Base-by-base conservation (phyloP, 176 grass and related monocot species). In the Oryza rufipogon region DNA sequence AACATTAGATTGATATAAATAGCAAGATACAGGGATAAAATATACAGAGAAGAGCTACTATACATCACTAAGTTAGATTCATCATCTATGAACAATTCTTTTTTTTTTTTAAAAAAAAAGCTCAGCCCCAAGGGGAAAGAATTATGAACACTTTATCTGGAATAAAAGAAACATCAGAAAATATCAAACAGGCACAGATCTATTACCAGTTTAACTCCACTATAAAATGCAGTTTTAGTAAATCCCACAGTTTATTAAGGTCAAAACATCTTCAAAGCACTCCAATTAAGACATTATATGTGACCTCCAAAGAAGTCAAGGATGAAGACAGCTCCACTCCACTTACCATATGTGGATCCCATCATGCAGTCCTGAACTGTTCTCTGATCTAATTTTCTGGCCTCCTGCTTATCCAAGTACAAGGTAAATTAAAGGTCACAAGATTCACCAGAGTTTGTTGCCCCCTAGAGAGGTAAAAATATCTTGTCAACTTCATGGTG, bases 341-440 rank as follows among this genome's bases (percentile, higher is more conserved):
- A 88, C 66, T 88, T 58, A 72, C 66, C 71, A 51, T 16, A 65
- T 76, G n/a, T 51, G 49, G 54, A 88, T 83, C 45, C 86, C 66
- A 66, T 88, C 11, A 51, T 20, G 52, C 52, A 77, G 70, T 28
- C 34, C 44, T 72, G 28, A 65, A 69, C 52, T 52, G 54, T 15
- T n/a, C 9, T 22, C 30, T 39, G 22, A 28, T 71, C 47, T 19
- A 51, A 39, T 47, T 70, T 45, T 61, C 64, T 41, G 41, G 39
- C 19, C 46, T 71, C 49, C 28, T 65, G 22, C 15, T 48, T 64
- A 76, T 64, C 36, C 54, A 71, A 73, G 84, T 73, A 73, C 41
- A 38, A 86, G 58, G 42, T 78, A 60, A 44, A 68, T 76, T 47
- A 81, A 36, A 44, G 71, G 68, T 82, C 81, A 80, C 44, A 75